Percentiles rank a stretch among this genome's conserved stretches.
Conservation (phyloP, 352 stramenopile species). For the Globisporangium middletonii region DNA sequence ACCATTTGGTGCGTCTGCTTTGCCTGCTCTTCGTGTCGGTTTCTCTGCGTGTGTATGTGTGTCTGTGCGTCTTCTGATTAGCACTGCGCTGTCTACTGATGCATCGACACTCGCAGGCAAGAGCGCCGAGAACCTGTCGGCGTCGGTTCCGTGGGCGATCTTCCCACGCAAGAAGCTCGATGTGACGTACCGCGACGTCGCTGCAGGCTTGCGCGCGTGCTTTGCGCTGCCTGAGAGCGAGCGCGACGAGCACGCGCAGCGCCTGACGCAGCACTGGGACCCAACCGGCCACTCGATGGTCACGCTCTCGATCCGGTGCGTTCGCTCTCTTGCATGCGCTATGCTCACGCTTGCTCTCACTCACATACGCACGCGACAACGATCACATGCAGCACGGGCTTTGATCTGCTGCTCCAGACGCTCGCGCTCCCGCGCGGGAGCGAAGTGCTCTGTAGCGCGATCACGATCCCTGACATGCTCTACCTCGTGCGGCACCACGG, state of each 20-base stretch:
- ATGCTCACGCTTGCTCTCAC: background rate
- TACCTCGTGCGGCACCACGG: constrained; percentile 69
- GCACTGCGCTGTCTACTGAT: background rate
- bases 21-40: background rate
- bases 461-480: constrained; percentile 86
- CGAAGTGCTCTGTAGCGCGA: constrained; percentile 74
- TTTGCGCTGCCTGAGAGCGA: constrained; percentile 52
- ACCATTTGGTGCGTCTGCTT: constrained; percentile 26
- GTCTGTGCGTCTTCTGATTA: background rate
- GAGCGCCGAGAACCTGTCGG: constrained; percentile 46
- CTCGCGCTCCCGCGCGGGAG: constrained; percentile 58
- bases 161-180: constrained; percentile 82
- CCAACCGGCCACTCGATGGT: constrained; percentile 52
- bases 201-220: constrained; percentile 43
- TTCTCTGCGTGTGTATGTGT: background rate
- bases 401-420: constrained; percentile 75
- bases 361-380: background rate
- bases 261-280: constrained; percentile 51
- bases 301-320: constrained; percentile 68
- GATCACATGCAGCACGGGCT: constrained; percentile 45
- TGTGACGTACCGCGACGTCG: constrained; percentile 70
- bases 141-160: constrained; percentile 58
- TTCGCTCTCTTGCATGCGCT: background rate
- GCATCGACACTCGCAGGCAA: constrained; percentile 18
- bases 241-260: constrained; percentile 39